These are phyloP conservation scores for Pholiota conissans DNA, from an alignment of 768 basidiomycete species.

Conservation along the genomic window DNA sequence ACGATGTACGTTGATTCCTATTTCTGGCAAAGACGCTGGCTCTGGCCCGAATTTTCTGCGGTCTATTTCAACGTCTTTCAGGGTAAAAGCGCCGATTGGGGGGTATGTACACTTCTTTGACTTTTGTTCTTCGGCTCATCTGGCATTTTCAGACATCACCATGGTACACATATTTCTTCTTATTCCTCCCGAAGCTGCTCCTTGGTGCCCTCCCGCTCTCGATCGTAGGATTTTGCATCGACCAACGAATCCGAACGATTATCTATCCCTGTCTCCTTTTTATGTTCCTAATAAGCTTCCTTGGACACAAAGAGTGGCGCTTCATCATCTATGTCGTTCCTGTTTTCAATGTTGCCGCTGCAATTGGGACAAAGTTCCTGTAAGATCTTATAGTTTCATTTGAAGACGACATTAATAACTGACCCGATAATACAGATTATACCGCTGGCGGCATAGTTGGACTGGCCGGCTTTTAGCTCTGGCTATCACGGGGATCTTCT, in stretches of 20 bases:
- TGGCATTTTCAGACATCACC: conserved; percentile 57
- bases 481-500: conserved; percentile 45
- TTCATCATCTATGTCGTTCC: conserved; percentile 91
- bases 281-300: conserved; percentile 62
- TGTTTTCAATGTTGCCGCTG: conserved; percentile 75
- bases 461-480: conserved; percentile 48
- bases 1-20: conserved; percentile 77
- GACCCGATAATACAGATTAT: neutral
- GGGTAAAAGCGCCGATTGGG: conserved; percentile 91
- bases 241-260: conserved; percentile 50
- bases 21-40: conserved; percentile 70
- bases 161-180: conserved; percentile 59
- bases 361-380: conserved; percentile 64
- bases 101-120: conserved; percentile 53
- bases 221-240: conserved; percentile 47
- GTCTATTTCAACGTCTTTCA: conserved; percentile 85
- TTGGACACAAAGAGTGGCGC: conserved; percentile 98
- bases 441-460: conserved; percentile 22
- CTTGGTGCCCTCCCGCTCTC: conserved; percentile 64
- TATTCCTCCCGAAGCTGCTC: conserved; percentile 77
- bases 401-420: neutral
- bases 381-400: conserved; percentile 34
- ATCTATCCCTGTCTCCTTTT: conserved; percentile 54
- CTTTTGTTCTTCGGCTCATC: neutral
- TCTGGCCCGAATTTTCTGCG: conserved; percentile 87